phyloP scores from a whole-genome alignment of 78 protist species.

The Protostelium mycophagum region DNA sequence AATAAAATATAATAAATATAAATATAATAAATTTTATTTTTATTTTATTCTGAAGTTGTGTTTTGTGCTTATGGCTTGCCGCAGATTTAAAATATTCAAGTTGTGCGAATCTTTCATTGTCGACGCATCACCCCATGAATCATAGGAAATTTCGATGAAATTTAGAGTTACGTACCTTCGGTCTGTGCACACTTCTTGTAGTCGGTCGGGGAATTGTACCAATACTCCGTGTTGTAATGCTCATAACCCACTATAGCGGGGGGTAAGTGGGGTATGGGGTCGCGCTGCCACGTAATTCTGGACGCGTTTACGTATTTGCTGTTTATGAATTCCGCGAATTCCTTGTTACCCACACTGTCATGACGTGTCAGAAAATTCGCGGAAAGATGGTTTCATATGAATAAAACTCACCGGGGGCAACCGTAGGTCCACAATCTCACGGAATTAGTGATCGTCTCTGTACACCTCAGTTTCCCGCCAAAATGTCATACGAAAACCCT shows the following conservation, averaged over 20 bases:
- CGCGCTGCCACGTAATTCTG: not conserved
- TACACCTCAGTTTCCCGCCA: too few relatives aligned
- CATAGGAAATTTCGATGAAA: too few relatives aligned
- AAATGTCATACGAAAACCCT: too few relatives aligned
- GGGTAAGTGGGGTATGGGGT: conserved; percentile 6
- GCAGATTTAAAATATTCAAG: too few relatives aligned
- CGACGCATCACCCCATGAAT: too few relatives aligned
- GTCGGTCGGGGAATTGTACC: not conserved
- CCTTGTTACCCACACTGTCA: not conserved
- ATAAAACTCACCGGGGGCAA: not conserved
- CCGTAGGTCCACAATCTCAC: not conserved
- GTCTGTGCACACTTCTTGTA: not conserved
- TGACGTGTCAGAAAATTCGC: not conserved
- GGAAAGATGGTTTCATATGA: not conserved
- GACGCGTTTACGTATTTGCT: not conserved
- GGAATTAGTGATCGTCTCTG: not conserved
- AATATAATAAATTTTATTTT: too few relatives aligned
- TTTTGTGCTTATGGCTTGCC: too few relatives aligned
- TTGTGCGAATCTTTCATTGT: too few relatives aligned
- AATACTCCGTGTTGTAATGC: not conserved
- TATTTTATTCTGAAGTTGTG: too few relatives aligned
- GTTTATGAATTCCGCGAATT: not conserved
- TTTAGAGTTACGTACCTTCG: too few relatives aligned
- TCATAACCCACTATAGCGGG: not conserved
- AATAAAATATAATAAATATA: too few relatives aligned